Evolutionary conservation across 2,329 filamentous ascomycete species (phyloP).

Genomic region (Trichoderma sp.): DNA sequence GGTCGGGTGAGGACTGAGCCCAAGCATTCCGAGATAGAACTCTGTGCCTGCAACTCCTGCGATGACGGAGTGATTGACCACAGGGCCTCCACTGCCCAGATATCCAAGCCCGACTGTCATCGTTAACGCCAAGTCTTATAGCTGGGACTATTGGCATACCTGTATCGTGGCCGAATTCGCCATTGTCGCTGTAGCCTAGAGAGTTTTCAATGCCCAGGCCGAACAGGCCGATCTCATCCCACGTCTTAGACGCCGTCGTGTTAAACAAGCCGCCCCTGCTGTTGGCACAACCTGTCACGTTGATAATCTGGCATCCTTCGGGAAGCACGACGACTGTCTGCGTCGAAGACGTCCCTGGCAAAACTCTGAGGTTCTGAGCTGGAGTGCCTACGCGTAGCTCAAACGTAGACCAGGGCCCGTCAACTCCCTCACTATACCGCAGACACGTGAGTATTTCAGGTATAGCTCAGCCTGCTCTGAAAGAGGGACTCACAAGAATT

Average conservation of each 20-base stretch:
- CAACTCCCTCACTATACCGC: conserved; percentile 16
- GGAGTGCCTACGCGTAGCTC: conserved; percentile 28
- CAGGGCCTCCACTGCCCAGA: conserved; percentile 27
- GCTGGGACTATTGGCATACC: conserved; percentile 7
- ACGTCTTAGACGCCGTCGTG: conserved; percentile 23
- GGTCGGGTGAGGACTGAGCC: conserved; percentile 25
- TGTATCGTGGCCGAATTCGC: conserved; percentile 26
- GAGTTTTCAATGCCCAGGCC: conserved; percentile 24
- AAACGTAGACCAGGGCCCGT: conserved; percentile 29
- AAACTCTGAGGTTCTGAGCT: conserved; percentile 25
- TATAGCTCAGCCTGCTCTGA: no score
- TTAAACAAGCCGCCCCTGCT: conserved; percentile 27
- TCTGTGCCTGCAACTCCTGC: conserved; percentile 27
- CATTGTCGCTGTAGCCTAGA: conserved; percentile 26
- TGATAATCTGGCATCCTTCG: conserved; percentile 24
- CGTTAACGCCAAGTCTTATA: neutral
- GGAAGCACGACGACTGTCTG: conserved; percentile 24
- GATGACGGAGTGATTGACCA: conserved; percentile 28
- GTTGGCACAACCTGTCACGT: conserved; percentile 22
- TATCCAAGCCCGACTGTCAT: conserved; percentile 27
- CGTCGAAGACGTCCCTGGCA: conserved; percentile 29
- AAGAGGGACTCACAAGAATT: conserved; percentile 10
- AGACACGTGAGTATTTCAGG: no score
- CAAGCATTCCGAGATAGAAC: conserved; percentile 28
- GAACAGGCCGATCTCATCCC: conserved; percentile 25